phyloP scores from a whole-genome alignment of 2,329 filamentous ascomycete species.

The Penicillium sp. region DNA sequence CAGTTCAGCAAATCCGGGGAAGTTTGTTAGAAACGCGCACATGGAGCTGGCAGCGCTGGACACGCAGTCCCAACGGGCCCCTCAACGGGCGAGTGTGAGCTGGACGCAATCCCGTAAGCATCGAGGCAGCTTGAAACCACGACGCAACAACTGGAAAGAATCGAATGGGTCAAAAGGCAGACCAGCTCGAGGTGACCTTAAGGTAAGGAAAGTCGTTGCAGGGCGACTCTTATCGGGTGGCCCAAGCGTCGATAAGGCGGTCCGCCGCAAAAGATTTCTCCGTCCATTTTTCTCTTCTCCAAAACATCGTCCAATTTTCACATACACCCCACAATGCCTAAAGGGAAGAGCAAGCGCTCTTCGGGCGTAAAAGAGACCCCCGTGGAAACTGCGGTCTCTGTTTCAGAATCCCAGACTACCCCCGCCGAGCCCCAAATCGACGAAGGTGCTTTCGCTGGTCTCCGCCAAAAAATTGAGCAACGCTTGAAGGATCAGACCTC shows the following conservation, averaged over 20 bases:
- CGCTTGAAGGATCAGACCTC: conserved; percentile 40
- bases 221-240: conserved; percentile 29
- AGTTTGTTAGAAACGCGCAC: conserved; percentile 33
- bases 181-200: too few relatives aligned
- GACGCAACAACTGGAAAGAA: not conserved
- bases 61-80: conserved; percentile 16
- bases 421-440: conserved; percentile 41
- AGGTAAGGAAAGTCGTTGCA: conserved; percentile 1
- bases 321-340: conserved; percentile 37
- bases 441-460: conserved; percentile 44
- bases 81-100: conserved; percentile 29
- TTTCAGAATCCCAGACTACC: conserved; percentile 24
- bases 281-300: conserved; percentile 25
- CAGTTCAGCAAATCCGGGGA: conserved; percentile 1
- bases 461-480: conserved; percentile 48
- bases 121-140: conserved; percentile 16
- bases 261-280: conserved; percentile 34
- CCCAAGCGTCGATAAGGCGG: conserved; percentile 30
- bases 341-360: conserved; percentile 42
- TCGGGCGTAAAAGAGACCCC: conserved; percentile 27
- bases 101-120: conserved; percentile 33
- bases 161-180: too few relatives aligned
- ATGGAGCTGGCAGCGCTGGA: conserved; percentile 40
- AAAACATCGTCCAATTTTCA: conserved; percentile 16
- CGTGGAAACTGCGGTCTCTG: conserved; percentile 18